These are phyloP conservation scores for Backusella mclennaniae DNA, from an alignment of 192 early-diverging fungal genomes.

Conservation along the genomic window DNA sequence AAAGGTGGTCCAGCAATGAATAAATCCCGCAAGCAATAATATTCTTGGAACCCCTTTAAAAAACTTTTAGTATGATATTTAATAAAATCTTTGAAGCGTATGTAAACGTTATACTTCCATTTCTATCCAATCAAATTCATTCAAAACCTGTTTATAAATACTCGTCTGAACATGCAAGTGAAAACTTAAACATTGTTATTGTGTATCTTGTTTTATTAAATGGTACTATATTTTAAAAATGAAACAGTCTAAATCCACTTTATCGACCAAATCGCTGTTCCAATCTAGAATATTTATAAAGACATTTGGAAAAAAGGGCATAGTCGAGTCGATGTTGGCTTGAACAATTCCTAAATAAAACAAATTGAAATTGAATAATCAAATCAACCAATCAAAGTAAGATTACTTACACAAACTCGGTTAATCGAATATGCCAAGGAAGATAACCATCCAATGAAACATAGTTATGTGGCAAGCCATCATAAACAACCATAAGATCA, in stretches of 20 bases:
- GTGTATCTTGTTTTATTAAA: neutral
- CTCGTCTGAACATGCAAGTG: neutral
- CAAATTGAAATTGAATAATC: neutral
- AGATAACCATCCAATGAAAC: constrained; percentile 35
- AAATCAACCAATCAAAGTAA: neutral
- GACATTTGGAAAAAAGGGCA: constrained; percentile 10
- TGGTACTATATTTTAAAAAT: neutral
- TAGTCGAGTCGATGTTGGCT: neutral
- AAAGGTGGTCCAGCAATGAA: too few species aligned
- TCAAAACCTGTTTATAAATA: too few species aligned
- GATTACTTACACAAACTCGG: constrained; percentile 27
- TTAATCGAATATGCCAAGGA: constrained; percentile 34
- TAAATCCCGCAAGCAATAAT: too few species aligned
- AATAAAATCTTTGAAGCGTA: too few species aligned
- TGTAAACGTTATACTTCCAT: too few species aligned
- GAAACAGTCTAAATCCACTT: neutral
- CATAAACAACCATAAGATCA: constrained; percentile 33
- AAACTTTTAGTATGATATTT: too few species aligned
- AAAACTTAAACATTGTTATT: neutral
- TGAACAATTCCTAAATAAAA: constrained; percentile 6
- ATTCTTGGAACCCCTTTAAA: too few species aligned
- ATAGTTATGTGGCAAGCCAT: constrained; percentile 33
- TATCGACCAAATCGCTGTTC: constrained; percentile 23
- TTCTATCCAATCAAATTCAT: too few species aligned
- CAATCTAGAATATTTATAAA: constrained; percentile 16